phyloP scores from a whole-genome alignment of 1,284 basidiomycete genomes.

The Ustilago tritici region DNA sequence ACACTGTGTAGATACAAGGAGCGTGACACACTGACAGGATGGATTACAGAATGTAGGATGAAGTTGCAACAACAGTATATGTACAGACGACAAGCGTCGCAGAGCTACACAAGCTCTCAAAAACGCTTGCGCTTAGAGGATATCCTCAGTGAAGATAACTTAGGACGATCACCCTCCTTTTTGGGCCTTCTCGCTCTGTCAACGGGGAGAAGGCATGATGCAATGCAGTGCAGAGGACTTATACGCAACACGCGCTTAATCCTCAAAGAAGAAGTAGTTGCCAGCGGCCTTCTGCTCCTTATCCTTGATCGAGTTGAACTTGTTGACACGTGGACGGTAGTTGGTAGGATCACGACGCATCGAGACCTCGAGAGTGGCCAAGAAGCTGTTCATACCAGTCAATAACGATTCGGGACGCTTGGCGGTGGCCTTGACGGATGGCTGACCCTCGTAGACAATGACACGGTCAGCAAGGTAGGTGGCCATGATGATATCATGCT shows the following conservation, averaged over 20 bases:
- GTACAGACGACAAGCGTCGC: neutral
- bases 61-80: conserved; percentile 1
- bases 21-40: neutral
- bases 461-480: conserved; percentile 68
- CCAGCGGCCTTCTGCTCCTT: conserved; percentile 69
- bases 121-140: neutral
- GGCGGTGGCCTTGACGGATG: conserved; percentile 65
- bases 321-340: conserved; percentile 68
- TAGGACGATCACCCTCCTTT: neutral
- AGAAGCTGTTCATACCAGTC: conserved; percentile 69
- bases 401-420: conserved; percentile 65
- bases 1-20: neutral
- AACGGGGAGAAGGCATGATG: neutral
- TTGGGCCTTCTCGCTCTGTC: neutral
- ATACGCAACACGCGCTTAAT: conserved; percentile 31
- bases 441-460: conserved; percentile 68
- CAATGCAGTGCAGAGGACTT: conserved; percentile 1
- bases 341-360: conserved; percentile 69
- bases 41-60: neutral
- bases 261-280: conserved; percentile 69
- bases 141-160: neutral
- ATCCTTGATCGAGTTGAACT: conserved; percentile 69
- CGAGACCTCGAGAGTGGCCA: conserved; percentile 65
- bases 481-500: conserved; percentile 70
- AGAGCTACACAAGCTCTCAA: neutral